phyloP scores from a whole-genome alignment of 1,284 basidiomycete species.

The Sporisorium sorghi region DNA sequence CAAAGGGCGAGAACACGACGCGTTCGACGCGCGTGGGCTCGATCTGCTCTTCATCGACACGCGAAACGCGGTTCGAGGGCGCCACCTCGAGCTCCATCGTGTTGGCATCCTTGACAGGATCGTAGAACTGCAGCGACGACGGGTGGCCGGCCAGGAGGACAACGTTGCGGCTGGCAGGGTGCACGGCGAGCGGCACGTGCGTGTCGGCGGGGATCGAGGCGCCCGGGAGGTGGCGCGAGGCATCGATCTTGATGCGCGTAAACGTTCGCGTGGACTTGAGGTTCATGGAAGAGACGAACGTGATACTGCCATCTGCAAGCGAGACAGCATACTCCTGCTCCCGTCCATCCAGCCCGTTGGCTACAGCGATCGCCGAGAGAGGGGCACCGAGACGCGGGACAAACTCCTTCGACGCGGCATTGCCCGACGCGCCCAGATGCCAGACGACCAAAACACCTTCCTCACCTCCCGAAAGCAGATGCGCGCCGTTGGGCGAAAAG shows the following conservation, averaged over 20 bases:
- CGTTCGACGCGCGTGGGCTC: conserved; percentile 82
- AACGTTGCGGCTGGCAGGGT: conserved; percentile 59
- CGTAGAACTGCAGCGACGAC: conserved; percentile 91
- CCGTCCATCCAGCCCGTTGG: conserved; percentile 72
- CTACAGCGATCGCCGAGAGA: conserved; percentile 75
- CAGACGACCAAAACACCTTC: conserved; percentile 95
- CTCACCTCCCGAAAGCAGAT: conserved; percentile 93
- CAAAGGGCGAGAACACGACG: conserved; percentile 75
- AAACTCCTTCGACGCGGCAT: conserved; percentile 72
- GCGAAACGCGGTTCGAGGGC: conserved; percentile 89
- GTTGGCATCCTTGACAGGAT: conserved; percentile 78
- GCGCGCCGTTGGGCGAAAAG: conserved; percentile 90
- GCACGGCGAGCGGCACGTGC: conserved; percentile 58
- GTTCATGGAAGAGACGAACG: conserved; percentile 80
- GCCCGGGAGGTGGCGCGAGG: conserved; percentile 51
- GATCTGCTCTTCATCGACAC: conserved; percentile 81
- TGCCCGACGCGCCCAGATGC: conserved; percentile 73
- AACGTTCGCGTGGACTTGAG: conserved; percentile 81
- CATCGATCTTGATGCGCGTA: conserved; percentile 78
- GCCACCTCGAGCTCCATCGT: conserved; percentile 90
- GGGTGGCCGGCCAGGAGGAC: conserved; percentile 93
- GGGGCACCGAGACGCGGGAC: conserved; percentile 91
- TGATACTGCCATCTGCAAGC: conserved; percentile 83
- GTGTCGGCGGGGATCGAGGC: conserved; percentile 13
- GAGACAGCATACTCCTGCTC: conserved; percentile 90